Base-by-base conservation (phyloP, 768 basidiomycete species). In the Auricularia sp. region DNA sequence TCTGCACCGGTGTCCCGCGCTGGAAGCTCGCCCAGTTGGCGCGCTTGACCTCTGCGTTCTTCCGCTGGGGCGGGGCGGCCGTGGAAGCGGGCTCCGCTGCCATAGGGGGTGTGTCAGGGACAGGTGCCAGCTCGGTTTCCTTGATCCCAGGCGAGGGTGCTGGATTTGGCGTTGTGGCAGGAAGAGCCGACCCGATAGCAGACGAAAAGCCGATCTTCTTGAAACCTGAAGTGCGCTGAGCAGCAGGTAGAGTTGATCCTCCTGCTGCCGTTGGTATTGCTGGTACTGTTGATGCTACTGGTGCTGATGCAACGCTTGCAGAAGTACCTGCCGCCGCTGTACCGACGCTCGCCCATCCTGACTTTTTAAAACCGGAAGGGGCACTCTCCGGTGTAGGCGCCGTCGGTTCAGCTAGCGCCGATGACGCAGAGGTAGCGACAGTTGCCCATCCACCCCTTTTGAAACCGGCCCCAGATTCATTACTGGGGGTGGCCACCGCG, bases 401-500 rank as follows among this genome's bases (percentile, higher is more conserved):
- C 29, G 29, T 29, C 56, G 24, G 33, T 14, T 29, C 33, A 11
- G 61, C 33, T 33, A 42, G 65, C 3, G 3, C 58, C 62, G 69
- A 7, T 62, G 64, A 56, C 47, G 68, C 63, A 24, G 68, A 51
- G 54, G 68, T 63, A 58, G 70, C 58, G 37, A 70, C 70, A 8
- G 69, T 21, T 24, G 70, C 66, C 69, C 70, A 69, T 2, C 68
- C 70, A 13, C 66, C 35, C 61, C 58, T 64, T 44, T 37, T 59
- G 8, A 62, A 47, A 37, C 64, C 64, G 3, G 33, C 44, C 8
- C 68, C 47, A 34, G 66, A 61, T 29, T 64, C 64, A 29, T 63
- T 13, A 16, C 63, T 56, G 67, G n/a, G 54, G 37, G 62, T 29
- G 61, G 70, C 63, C 44, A 74, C 65, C 4, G 77, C 68, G 56